A percentile compares a stretch with the other conserved stretches of the same genome.
These are phyloP conservation scores for Lactuca sativa DNA, from an alignment of 129 eudicot genomes.

Conservation along the genomic window DNA sequence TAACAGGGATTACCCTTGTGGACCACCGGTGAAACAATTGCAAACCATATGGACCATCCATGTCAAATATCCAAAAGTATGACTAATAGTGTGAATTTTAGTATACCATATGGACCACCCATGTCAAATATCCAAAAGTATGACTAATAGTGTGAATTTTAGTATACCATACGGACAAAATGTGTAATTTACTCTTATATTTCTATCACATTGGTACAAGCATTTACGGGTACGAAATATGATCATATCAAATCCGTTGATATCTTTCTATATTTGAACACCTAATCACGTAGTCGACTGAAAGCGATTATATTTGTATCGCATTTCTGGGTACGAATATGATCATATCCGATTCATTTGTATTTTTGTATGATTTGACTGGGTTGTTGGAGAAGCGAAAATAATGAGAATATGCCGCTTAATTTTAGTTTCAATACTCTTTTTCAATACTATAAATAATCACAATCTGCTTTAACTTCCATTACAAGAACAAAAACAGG, in stretches of 20 bases:
- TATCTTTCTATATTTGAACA: slow-evolving; percentile 10
- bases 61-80: too few species aligned
- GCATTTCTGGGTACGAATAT: slow-evolving; percentile 11
- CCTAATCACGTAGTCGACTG: slow-evolving; percentile 6
- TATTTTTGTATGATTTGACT: slow-evolving; percentile 28
- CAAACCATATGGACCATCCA: too few species aligned
- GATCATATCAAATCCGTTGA: neutral
- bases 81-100: too few species aligned
- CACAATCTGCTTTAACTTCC: slow-evolving; percentile 14
- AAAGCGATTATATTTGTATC: slow-evolving; percentile 10
- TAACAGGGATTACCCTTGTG: too few species aligned
- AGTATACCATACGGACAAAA: too few species aligned
- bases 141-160: too few species aligned
- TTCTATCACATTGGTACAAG: too few species aligned
- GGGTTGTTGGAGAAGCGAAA: slow-evolving; percentile 38
- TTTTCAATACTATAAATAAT: slow-evolving; percentile 27
- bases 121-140: too few species aligned
- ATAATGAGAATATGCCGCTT: slow-evolving; percentile 45
- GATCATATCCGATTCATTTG: slow-evolving; percentile 3
- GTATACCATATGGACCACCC: too few species aligned
- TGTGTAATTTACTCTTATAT: too few species aligned
- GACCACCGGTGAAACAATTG: too few species aligned
- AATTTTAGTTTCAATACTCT: slow-evolving; percentile 37
- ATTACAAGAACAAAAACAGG: slow-evolving; percentile 18
- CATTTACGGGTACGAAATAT: neutral